phyloP scores from a whole-genome alignment of 1,284 basidiomycete genomes.

The Pulchroboletus neoregius region DNA sequence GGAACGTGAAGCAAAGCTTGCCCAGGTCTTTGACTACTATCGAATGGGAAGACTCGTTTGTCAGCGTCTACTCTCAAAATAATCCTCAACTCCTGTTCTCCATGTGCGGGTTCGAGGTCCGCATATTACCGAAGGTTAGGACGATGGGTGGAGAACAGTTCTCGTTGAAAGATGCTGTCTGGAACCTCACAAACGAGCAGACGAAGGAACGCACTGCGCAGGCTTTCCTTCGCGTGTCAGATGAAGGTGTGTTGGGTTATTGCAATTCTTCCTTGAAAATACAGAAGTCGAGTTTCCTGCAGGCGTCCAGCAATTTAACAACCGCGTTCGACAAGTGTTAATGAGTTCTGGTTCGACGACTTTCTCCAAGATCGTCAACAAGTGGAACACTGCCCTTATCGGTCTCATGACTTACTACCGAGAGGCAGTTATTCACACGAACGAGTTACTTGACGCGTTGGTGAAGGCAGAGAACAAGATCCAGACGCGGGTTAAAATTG shows the following conservation, averaged over 20 bases:
- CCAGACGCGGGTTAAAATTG: conserved; percentile 99
- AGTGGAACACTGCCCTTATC: conserved; percentile 97
- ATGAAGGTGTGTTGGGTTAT: conserved; percentile 59
- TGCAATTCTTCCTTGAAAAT: conserved; percentile 8
- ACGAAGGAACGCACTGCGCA: conserved; percentile 98
- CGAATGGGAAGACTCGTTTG: conserved; percentile 98
- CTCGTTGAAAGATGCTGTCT: conserved; percentile 94
- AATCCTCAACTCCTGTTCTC: conserved; percentile 98
- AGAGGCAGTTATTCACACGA: conserved; percentile 98
- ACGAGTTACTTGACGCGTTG: conserved; percentile 89
- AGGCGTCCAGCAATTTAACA: conserved; percentile 95
- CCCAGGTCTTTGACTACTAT: conserved; percentile 97
- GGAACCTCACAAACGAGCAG: conserved; percentile 95
- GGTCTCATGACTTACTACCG: conserved; percentile 98
- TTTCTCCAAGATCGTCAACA: conserved; percentile 99
- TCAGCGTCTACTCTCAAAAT: conserved; percentile 95
- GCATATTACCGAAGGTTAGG: conserved; percentile 93
- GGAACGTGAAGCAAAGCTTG: conserved; percentile 98
- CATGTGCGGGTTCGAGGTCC: conserved; percentile 97
- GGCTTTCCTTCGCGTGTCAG: conserved; percentile 95
- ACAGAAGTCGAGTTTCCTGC: conserved; percentile 20
- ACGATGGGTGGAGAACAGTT: conserved; percentile 95
- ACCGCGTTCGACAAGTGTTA: conserved; percentile 92
- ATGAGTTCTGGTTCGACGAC: conserved; percentile 99
- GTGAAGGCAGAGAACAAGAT: conserved; percentile 99